Evolutionary conservation across 2,329 filamentous ascomycete species (phyloP), one percentile per base, ranked within the genome.

Genomic region (Paradendryphiella salina): DNA sequence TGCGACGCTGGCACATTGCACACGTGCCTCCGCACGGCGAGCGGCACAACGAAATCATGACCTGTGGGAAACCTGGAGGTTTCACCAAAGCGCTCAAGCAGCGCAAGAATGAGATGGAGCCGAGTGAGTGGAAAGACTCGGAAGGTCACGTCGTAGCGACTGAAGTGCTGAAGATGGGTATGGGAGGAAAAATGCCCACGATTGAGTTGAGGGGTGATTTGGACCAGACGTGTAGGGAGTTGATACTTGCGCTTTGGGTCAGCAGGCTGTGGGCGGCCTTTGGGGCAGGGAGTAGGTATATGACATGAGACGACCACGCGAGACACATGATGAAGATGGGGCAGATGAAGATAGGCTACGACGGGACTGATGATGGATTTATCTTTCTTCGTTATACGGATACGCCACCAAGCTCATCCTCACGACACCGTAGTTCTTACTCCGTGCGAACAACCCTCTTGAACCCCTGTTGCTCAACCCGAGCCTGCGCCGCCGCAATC

Each of bases 401-500:
- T 10, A 14, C 21, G 5, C 21, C 13, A 32, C 13, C 42, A 39
- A 41, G 10, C 18, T 10, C 23, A 26, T 26, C 8, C 23, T 9
- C 23, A 26, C 23, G 23, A 1, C 7, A 10, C 8, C 23, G 23
- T 9, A 26, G 8, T 9, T 9, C 23, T 10, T 57, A 57, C 36
- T 45, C 47, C 18, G 21, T 36, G 28, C 50, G 47, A 13, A 61
- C 57, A 37, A 60, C 61, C 55, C 60, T 62, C 62, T 59, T 67
- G 41, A 69, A 70, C 1, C 66, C 65, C 52, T 70, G 66, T 56
- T 58, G 20, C 37, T 40, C 54, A 23, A 69, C 64, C 55, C 69
- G 66, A 4, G 57, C 60, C 52, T 70, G 20, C 1, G 65, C 66
- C n/a, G 63, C 66, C 15, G 65, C 64, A 51, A 70, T 69, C 3